Base-by-base conservation (phyloP, 768 basidiomycete genomes). In the Rhodotorula graminis region DNA sequence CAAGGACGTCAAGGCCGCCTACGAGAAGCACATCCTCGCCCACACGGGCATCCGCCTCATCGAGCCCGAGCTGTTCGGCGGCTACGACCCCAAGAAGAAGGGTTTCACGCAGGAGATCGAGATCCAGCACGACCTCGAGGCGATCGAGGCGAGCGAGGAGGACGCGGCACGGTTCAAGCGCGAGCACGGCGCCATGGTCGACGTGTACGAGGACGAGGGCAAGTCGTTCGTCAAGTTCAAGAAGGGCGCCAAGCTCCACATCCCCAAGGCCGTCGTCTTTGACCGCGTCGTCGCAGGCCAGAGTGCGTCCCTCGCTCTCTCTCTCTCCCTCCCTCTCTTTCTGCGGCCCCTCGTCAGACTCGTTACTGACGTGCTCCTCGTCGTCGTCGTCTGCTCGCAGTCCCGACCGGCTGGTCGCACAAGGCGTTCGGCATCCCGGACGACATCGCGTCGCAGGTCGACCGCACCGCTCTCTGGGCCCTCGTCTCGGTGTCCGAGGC, bases 141-240 rank as follows among this genome's bases (percentile, higher is more conserved):
- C 96, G 3, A 88, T 99, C 70, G 96, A 99, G 82, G 90, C 94
- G 44, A 86, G 92, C 23, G 88, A 92, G 67, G 87, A 87, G 42
- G 96, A 99, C 78, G 95, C 95, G 4, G 86, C 89, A 73, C 93
- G 91, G 79, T 98, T 95, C 88, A 95, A 96, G 84, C 86, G 90
- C 68, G 92, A 98, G 80, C 96, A 98, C 79, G 93, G 91, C 70
- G 92, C 95, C 78, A 95, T 93, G 80, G 93, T 92, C 80, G 95
- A 99, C 80, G 87, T 92, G 77, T 98, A 93, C 93, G 88, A 88
- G 1, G 89, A 87, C 58, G 89, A 90, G 80, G 92, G 90, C n/a
- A 91, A 95, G 80, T 96, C 90, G 92, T 93, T 91, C 79, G 93
- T 93, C 80, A 96, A 97, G 83, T 89, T 98, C 85, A 98, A 98